These are phyloP conservation scores for Euphorbia peplus DNA, from an alignment of 345 rosid genomes.

Conservation along the genomic window DNA sequence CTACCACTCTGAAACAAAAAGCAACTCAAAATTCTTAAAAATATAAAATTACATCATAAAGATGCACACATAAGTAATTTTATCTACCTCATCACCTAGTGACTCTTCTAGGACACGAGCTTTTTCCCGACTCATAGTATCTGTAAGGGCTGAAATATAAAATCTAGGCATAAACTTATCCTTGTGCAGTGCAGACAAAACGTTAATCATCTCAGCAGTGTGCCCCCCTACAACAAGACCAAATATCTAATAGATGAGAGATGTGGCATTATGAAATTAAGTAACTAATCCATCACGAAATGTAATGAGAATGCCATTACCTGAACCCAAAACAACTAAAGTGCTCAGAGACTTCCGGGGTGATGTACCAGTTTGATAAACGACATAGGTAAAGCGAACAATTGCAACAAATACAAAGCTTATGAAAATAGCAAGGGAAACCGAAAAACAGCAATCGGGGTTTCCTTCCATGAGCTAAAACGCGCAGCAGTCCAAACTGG, in stretches of 20 bases:
- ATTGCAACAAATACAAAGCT: slow-evolving; percentile 2
- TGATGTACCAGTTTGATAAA: slow-evolving; percentile 25
- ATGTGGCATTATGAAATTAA: not conserved
- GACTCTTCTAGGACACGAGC: slow-evolving; percentile 70
- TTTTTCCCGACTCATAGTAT: slow-evolving; percentile 89
- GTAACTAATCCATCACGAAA: not conserved
- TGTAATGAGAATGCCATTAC: slow-evolving; percentile 1
- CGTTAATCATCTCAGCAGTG: slow-evolving; percentile 91
- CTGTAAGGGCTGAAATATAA: slow-evolving; percentile 88
- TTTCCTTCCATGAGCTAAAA: slow-evolving; percentile 11
- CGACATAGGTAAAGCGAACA: slow-evolving; percentile 16
- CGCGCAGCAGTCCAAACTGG: not conserved
- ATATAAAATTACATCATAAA: not conserved
- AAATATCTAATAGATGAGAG: not conserved
- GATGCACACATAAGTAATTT: not conserved
- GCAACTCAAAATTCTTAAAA: not conserved
- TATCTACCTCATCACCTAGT: slow-evolving; percentile 38
- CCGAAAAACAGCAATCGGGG: not conserved
- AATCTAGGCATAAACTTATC: slow-evolving; percentile 64
- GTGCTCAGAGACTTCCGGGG: slow-evolving; percentile 19
- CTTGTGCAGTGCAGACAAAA: slow-evolving; percentile 57
- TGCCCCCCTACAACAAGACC: slow-evolving; percentile 64
- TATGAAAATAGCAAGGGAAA: not conserved
- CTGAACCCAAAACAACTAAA: slow-evolving; percentile 27
- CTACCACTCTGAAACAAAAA: slow-evolving; percentile 33